Evolutionary conservation across 495 filamentous ascomycete genomes (phyloP).

Genomic region (Usnea hakonensis): DNA sequence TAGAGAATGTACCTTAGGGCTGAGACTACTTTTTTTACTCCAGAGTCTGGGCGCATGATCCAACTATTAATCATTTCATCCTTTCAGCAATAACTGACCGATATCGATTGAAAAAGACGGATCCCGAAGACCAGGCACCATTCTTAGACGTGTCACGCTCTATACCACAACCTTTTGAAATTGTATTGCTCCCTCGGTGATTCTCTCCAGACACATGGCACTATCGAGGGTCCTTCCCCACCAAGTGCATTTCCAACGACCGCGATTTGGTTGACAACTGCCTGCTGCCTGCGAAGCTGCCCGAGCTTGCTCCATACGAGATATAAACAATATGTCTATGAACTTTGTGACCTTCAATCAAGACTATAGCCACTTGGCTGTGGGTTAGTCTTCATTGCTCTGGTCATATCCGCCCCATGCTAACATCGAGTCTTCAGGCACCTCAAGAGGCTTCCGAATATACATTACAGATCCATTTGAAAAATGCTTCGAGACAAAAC

Average conservation of each 20-base stretch:
- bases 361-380: slow-evolving; percentile 92
- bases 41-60: not conserved
- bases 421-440: slow-evolving; percentile 45
- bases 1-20: no score
- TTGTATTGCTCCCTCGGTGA: not conserved
- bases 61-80: no score
- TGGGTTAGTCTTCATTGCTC: slow-evolving; percentile 51
- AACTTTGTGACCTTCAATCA: slow-evolving; percentile 99
- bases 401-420: not conserved
- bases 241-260: not conserved
- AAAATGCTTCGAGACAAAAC: slow-evolving; percentile 85
- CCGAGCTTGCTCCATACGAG: not conserved
- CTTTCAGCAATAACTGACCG: not conserved
- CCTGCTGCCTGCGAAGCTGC: not conserved
- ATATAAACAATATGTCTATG: slow-evolving; percentile 52
- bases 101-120: not conserved
- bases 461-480: slow-evolving; percentile 94
- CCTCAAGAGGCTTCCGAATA: slow-evolving; percentile 84
- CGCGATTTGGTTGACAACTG: not conserved
- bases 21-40: no score
- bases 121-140: not conserved
- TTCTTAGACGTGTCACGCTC: not conserved
- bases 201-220: not conserved
- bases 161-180: not conserved
- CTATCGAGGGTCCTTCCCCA: not conserved